These are phyloP conservation scores for Pinus tabuliformis DNA, from an alignment of 75 land plant genomes.

Conservation along the genomic window DNA sequence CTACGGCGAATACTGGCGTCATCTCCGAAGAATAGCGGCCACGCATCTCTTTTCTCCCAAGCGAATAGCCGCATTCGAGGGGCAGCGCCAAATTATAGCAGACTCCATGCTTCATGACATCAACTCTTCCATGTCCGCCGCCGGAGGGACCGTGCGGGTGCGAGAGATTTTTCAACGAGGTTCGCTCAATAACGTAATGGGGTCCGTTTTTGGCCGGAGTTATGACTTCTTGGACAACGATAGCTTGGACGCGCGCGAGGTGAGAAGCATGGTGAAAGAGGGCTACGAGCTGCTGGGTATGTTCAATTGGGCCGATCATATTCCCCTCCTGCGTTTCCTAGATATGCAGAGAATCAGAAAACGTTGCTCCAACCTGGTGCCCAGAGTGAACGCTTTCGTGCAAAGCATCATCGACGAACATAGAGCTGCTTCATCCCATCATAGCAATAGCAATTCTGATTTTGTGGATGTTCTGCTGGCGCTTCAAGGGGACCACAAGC, in stretches of 20 bases:
- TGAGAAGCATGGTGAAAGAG: slow-evolving; percentile 42
- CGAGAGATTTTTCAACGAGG: slow-evolving; percentile 47
- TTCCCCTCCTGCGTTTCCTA: slow-evolving; percentile 28
- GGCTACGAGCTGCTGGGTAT: not conserved
- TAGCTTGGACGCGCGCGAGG: slow-evolving; percentile 12
- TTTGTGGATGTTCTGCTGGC: slow-evolving; percentile 42
- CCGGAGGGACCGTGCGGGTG: slow-evolving; percentile 16
- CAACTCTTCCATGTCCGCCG: not conserved
- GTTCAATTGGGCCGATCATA: slow-evolving; percentile 2
- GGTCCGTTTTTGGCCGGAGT: slow-evolving; percentile 59
- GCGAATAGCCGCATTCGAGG: slow-evolving; percentile 33
- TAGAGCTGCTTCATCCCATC: slow-evolving; percentile 5
- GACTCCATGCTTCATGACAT: slow-evolving; percentile 25
- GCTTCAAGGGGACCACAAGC: slow-evolving; percentile 47
- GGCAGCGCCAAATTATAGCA: slow-evolving; percentile 18
- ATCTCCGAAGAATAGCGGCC: slow-evolving; percentile 57
- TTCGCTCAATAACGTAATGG: slow-evolving; percentile 73
- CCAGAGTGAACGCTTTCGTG: slow-evolving; percentile 37
- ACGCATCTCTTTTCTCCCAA: slow-evolving; percentile 57
- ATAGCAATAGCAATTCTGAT: slow-evolving; percentile 15
- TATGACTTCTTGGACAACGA: slow-evolving; percentile 25
- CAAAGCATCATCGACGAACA: slow-evolving; percentile 49
- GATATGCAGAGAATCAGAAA: slow-evolving; percentile 50
- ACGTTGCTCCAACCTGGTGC: slow-evolving; percentile 52
- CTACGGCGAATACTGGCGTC: slow-evolving; percentile 68